phyloP scores from a whole-genome alignment of 2,329 filamentous ascomycete genomes.

The Didymella glomerata region DNA sequence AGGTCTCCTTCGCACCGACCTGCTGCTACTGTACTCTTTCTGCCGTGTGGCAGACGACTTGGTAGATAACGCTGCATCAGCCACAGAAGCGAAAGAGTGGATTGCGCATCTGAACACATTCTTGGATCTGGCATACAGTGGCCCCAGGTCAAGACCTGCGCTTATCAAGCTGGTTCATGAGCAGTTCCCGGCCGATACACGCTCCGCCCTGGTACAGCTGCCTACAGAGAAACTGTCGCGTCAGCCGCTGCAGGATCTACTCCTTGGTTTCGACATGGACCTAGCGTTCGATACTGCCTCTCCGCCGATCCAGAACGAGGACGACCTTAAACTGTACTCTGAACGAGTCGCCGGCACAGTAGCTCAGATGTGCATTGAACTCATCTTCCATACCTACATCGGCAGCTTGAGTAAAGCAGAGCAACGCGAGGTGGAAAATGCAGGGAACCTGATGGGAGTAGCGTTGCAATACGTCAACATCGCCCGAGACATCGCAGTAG shows the following conservation, averaged over 20 bases:
- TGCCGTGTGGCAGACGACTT: constrained; percentile 78
- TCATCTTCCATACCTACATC: constrained; percentile 68
- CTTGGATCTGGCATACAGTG: constrained; percentile 62
- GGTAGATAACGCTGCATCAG: constrained; percentile 68
- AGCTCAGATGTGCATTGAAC: constrained; percentile 71
- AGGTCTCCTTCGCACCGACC: constrained; percentile 71
- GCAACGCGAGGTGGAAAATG: constrained; percentile 58
- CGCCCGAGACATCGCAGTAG: constrained; percentile 74
- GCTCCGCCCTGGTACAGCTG: constrained; percentile 66
- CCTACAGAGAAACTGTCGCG: constrained; percentile 65
- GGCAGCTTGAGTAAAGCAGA: constrained; percentile 44
- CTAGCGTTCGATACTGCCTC: constrained; percentile 59
- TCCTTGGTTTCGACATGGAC: constrained; percentile 75
- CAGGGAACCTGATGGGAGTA: constrained; percentile 73
- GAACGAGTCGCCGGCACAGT: constrained; percentile 76
- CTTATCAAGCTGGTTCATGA: constrained; percentile 51
- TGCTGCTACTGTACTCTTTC: constrained; percentile 76
- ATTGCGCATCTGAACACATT: constrained; percentile 66
- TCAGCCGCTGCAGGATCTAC: constrained; percentile 68
- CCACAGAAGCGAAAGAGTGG: constrained; percentile 64
- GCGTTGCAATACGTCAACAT: constrained; percentile 83
- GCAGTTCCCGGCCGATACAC: constrained; percentile 62
- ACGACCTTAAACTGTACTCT: constrained; percentile 69
- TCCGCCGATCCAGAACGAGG: constrained; percentile 65
- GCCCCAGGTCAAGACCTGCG: constrained; percentile 21